phyloP scores from a whole-genome alignment of 1,139 yeast genomes.

The Eremothecium gossypii region DNA sequence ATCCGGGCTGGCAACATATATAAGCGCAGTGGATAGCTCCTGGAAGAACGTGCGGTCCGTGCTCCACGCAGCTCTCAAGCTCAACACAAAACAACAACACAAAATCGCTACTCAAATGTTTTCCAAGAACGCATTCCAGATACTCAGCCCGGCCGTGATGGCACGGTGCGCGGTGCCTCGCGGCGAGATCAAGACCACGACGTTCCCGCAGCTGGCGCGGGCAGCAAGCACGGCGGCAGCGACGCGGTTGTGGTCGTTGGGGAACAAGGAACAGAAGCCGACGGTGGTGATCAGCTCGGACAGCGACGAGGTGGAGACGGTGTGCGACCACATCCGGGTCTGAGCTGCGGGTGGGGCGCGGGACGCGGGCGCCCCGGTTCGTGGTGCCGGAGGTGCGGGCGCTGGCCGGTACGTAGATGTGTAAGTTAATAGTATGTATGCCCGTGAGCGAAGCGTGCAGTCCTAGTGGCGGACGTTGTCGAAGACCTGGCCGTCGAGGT shows the following conservation, averaged over 20 bases:
- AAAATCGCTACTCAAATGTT: no score
- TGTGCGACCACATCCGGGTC: slow-evolving; percentile 19
- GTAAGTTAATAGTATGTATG: not conserved
- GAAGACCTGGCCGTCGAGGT: slow-evolving; percentile 48
- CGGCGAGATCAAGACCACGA: not conserved
- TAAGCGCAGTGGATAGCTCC: no score
- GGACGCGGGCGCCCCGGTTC: slow-evolving; percentile 1
- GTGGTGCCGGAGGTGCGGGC: not conserved
- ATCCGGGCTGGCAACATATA: no score
- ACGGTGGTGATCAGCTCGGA: slow-evolving; percentile 23
- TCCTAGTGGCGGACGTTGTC: slow-evolving; percentile 40
- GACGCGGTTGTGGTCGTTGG: slow-evolving; percentile 3
- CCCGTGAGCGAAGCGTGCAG: not conserved
- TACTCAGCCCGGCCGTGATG: no score
- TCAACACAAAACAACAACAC: no score
- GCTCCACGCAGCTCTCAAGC: no score
- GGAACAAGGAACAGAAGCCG: slow-evolving; percentile 10
- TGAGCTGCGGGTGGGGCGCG: not conserved
- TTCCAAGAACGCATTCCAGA: no score
- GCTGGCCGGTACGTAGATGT: not conserved
- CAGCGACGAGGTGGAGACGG: slow-evolving; percentile 19
- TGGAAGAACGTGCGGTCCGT: no score
- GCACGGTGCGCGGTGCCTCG: no score
- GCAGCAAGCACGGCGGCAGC: no score
- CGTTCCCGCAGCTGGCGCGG: not conserved